Base-by-base conservation (phyloP, 2,329 filamentous ascomycete species). In the Fusarium agapanthi region DNA sequence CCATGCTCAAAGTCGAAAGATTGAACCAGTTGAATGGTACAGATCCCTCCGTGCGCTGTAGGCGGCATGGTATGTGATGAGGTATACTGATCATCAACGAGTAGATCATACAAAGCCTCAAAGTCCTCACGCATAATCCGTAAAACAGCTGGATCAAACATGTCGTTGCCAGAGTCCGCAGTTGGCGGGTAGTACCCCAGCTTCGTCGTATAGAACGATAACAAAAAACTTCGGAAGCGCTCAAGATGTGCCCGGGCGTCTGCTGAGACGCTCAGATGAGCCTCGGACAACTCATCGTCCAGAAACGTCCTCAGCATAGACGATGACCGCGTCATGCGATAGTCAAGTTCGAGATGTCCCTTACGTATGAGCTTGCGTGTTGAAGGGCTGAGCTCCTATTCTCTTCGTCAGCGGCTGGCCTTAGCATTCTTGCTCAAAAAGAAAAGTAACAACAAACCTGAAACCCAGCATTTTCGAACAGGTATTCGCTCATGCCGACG, bases 151-250 rank as follows among this genome's bases (percentile, higher is more conserved):
- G 90, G 88, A 22, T 89, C 86, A 71, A 91, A 92, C 4, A 86
- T 79, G 12, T 69, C 56, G 41, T 57, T 55, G 6, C 44, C 81
- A 76, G 60, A 69, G 43, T 85, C 82, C 30, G 83, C 78, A 4
- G 83, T 82, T 0, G 93, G 92, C 1, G 93, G 93, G 80, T 92
- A 95, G 73, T 91, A 91, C 10, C 92, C 92, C 37, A 94, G 86
- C 60, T 90, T 90, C 1, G 87, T 85, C 3, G 89, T 84, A 77
- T 94, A 95, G 75, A 90, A 92, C 1, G 85, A 84, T 32, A 91
- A 85, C 3, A 96, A 80, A 71, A 93, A 93, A 14, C 88, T 86
- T 51, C 93, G 87, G 79, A 95, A 95, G 4, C 88, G 88, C 69
- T 94, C 90, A 2, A 95, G 86, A 75, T 96, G 93, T 7, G 88